phyloP scores from a whole-genome alignment of 2,329 filamentous ascomycete species.

The Ramularia endophylla region DNA sequence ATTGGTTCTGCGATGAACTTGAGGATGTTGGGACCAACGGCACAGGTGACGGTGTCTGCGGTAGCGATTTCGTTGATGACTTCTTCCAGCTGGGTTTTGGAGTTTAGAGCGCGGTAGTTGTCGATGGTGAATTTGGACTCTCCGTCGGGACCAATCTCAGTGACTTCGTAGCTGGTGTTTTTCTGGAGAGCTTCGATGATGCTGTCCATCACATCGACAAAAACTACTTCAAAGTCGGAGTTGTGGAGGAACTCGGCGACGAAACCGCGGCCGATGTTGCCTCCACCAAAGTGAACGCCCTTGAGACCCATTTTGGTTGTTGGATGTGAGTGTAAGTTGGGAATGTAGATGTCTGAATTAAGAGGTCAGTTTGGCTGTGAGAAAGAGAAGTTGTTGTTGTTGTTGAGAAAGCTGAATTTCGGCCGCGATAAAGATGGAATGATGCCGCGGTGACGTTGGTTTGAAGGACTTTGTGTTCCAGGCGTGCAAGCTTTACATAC shows the following conservation, averaged over 20 bases:
- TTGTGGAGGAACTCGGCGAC: conserved; percentile 90
- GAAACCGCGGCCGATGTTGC: conserved; percentile 59
- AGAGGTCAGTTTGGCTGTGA: conserved; percentile 2
- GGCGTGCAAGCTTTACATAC: no score
- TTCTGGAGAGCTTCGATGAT: conserved; percentile 76
- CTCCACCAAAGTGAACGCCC: conserved; percentile 49
- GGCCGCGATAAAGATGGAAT: no score
- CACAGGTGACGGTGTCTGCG: conserved; percentile 90
- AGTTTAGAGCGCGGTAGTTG: conserved; percentile 97
- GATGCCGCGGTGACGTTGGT: no score
- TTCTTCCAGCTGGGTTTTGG: conserved; percentile 73
- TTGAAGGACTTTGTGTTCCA: no score
- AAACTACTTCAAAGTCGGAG: conserved; percentile 92
- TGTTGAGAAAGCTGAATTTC: no score
- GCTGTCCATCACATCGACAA: conserved; percentile 84
- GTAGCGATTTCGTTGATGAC: conserved; percentile 79
- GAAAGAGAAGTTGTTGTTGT: no score
- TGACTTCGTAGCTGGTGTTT: conserved; percentile 76
- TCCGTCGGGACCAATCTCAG: conserved; percentile 81
- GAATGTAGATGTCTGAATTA: conserved; percentile 1
- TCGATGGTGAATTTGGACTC: conserved; percentile 77
- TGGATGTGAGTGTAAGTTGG: conserved; percentile 15
- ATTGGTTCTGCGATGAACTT: conserved; percentile 95
- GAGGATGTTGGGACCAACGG: conserved; percentile 91
- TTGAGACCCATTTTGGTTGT: conserved; percentile 34